Percentiles rank a stretch among this genome's conserved stretches.
Conservation (phyloP, 345 rosid genomes). For the Aurinia saxatilis region DNA sequence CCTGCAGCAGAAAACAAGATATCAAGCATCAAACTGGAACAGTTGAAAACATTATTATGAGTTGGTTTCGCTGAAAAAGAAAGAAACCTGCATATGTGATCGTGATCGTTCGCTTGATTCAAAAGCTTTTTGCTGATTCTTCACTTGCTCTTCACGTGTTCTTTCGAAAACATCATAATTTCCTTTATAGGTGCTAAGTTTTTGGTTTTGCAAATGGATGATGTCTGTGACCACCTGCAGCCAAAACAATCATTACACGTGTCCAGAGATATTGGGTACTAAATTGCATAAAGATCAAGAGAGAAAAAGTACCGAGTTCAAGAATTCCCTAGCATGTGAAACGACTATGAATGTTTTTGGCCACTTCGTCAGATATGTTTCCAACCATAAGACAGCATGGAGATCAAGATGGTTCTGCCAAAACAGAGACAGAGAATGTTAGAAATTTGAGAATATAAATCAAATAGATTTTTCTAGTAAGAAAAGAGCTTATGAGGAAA, state of each 20-base stretch:
- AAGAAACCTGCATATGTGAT: slow-evolving; percentile 87
- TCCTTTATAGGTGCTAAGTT: slow-evolving; percentile 71
- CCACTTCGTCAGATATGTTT: slow-evolving; percentile 90
- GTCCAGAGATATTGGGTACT: slow-evolving; percentile 6
- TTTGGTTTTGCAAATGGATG: slow-evolving; percentile 84
- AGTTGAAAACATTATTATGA: slow-evolving; percentile 9
- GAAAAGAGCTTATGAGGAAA: slow-evolving; percentile 7
- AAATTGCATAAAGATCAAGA: slow-evolving; percentile 12
- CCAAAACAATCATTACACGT: slow-evolving; percentile 5
- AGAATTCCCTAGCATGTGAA: slow-evolving; percentile 97
- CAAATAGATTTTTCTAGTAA: neutral
- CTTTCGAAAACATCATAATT: slow-evolving; percentile 83
- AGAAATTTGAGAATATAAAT: neutral
- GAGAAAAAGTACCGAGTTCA: slow-evolving; percentile 62
- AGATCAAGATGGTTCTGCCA: slow-evolving; percentile 98
- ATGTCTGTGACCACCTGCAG: slow-evolving; percentile 95
- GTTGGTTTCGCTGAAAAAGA: neutral
- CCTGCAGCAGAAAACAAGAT: slow-evolving; percentile 39
- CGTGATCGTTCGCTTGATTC: slow-evolving; percentile 81
- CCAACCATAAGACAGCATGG: slow-evolving; percentile 98
- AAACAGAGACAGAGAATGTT: slow-evolving; percentile 17
- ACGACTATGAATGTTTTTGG: slow-evolving; percentile 96
- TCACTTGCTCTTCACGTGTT: slow-evolving; percentile 79
- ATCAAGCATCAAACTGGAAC: neutral
- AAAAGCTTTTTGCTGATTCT: slow-evolving; percentile 88